Evolutionary conservation across 352 stramenopile species (phyloP).

Genomic region (Phytophthora sansomeana): DNA sequence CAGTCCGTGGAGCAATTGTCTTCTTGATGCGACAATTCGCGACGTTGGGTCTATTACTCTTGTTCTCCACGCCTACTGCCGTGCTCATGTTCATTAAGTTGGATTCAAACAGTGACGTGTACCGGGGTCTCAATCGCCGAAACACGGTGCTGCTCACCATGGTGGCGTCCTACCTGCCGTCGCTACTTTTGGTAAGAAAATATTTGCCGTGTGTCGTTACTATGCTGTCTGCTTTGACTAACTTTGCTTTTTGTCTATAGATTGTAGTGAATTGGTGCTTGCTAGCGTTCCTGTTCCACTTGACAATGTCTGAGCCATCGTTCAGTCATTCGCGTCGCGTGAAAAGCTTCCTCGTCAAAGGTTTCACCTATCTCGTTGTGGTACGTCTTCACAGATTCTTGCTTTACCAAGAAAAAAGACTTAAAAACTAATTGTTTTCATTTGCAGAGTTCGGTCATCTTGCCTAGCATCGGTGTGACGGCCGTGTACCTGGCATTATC

Average conservation of each 20-base stretch:
- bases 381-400: constrained; percentile 41
- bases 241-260: constrained; percentile 31
- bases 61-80: constrained; percentile 82
- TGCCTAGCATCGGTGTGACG: constrained; percentile 82
- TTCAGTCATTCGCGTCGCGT: constrained; percentile 73
- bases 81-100: constrained; percentile 88
- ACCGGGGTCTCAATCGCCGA: constrained; percentile 49
- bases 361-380: constrained; percentile 81
- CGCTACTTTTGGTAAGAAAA: constrained; percentile 65
- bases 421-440: background rate
- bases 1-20: constrained; percentile 40
- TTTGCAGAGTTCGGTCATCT: constrained; percentile 74
- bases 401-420: background rate
- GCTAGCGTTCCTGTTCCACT: constrained; percentile 71
- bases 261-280: constrained; percentile 83
- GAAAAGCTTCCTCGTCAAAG: constrained; percentile 77
- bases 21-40: constrained; percentile 59
- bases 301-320: constrained; percentile 73
- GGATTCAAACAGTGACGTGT: constrained; percentile 70
- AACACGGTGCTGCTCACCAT: constrained; percentile 69
- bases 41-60: constrained; percentile 62
- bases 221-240: background rate
- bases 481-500: constrained; percentile 79
- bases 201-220: background rate
- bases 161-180: constrained; percentile 74